Conservation (phyloP, 1,139 yeast genomes). For the Schwanniomyces etchellsii region DNA sequence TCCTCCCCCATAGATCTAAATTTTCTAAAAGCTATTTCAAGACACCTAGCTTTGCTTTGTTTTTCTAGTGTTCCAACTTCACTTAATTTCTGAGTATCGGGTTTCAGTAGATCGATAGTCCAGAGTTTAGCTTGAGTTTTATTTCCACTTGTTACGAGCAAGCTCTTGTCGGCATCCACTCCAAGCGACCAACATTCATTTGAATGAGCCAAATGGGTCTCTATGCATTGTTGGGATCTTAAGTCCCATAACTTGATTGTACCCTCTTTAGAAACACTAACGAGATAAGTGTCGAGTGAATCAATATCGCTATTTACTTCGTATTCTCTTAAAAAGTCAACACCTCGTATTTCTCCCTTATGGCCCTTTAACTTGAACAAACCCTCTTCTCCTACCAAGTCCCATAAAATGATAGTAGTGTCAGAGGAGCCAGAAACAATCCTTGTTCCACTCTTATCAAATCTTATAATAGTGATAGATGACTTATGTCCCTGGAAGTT, state of each 20-base stretch:
- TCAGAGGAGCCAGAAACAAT: constrained; percentile 85
- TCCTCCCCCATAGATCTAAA: constrained; percentile 9
- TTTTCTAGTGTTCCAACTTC: constrained; percentile 71
- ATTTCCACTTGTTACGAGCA: constrained; percentile 67
- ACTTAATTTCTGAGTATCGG: constrained; percentile 47
- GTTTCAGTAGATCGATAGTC: constrained; percentile 52
- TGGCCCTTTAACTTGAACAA: constrained; percentile 83
- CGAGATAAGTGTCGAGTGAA: constrained; percentile 60
- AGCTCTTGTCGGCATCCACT: constrained; percentile 28
- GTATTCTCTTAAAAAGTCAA: constrained; percentile 40
- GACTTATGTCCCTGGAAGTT: constrained; percentile 86
- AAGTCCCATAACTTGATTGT: constrained; percentile 90
- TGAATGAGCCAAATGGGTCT: constrained; percentile 89
- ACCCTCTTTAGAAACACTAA: constrained; percentile 86
- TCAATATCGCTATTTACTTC: constrained; percentile 33
- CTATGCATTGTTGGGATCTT: constrained; percentile 82
- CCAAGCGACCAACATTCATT: constrained; percentile 91
- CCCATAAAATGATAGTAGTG: constrained; percentile 86
- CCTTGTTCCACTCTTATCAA: constrained; percentile 80
- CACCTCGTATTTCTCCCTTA: constrained; percentile 80
- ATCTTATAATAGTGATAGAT: constrained; percentile 59
- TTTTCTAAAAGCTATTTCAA: constrained; percentile 49
- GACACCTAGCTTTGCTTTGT: constrained; percentile 73
- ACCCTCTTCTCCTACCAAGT: constrained; percentile 88
- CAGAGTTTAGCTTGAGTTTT: constrained; percentile 83